phyloP scores from a whole-genome alignment of 2,329 filamentous ascomycete genomes.

The Grosmannia penicillata region DNA sequence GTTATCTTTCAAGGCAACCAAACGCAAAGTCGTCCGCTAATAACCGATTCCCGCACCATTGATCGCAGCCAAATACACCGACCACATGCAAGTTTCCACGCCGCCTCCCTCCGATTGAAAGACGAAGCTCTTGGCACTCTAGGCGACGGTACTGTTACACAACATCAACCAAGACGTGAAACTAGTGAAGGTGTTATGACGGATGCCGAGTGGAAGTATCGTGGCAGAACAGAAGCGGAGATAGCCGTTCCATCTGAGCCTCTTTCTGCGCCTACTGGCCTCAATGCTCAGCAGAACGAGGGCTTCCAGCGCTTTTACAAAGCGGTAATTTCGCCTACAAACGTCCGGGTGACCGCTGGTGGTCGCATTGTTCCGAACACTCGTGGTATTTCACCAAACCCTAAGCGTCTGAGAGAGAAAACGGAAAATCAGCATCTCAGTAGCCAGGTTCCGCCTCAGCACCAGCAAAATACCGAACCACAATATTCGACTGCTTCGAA shows the following conservation, averaged over 20 bases:
- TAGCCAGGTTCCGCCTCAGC: conserved; percentile 8
- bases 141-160: conserved; percentile 17
- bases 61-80: conserved; percentile 7
- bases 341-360: conserved; percentile 52
- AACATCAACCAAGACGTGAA: conserved; percentile 11
- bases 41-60: conserved; percentile 5
- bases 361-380: conserved; percentile 54
- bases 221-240: conserved; percentile 31
- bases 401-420: conserved; percentile 32
- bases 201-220: conserved; percentile 13
- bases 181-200: conserved; percentile 10
- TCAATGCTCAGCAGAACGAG: conserved; percentile 41
- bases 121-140: conserved; percentile 20
- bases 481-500: not conserved
- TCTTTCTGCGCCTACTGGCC: conserved; percentile 35
- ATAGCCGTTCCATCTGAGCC: conserved; percentile 31
- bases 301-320: conserved; percentile 56
- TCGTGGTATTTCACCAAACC: conserved; percentile 35
- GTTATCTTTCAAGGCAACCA: not conserved
- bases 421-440: conserved; percentile 10
- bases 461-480: conserved; percentile 1
- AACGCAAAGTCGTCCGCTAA: not conserved
- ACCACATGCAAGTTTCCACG: conserved; percentile 1
- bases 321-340: conserved; percentile 51
- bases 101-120: conserved; percentile 7